Evolutionary conservation across 2,329 filamentous ascomycete species (phyloP), one percentile per base, ranked within the genome.

Genomic region (Epichloe hybrida): DNA sequence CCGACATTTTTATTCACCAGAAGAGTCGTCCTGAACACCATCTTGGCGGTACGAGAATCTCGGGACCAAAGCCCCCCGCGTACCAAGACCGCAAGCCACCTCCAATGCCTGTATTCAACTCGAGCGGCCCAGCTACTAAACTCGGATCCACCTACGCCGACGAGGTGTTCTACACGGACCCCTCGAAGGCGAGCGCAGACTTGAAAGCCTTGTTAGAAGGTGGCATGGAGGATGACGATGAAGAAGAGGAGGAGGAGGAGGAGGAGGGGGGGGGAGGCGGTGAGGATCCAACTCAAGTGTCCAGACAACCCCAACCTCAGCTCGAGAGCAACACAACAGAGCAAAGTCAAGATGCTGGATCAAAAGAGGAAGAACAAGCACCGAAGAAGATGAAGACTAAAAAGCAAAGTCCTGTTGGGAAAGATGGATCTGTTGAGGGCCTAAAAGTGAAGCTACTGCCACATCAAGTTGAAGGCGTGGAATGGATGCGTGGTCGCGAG

Each of bases 401-500:
- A n/a, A 54, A 36, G 15, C 23, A 40, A 12, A 48, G 45, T 15
- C 45, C 20, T n/a, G 63, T 53, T 57, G 65, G 49, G 49, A 72
- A 76, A 13, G 76, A 78, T 44, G 75, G 76, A 2, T 69, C 66
- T 0, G 54, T 96, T 0, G 83, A 89, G 50, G 93, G 91, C 1
- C 76, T 98, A 54, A 86, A 84, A 51, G 88, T 97, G 53, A 90
- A 86, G 61, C 75, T 98, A 2, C 75, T 98, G 0, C 91, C 90
- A 4, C 93, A 98, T 68, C 93, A 98, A 67, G 81, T 96, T 13
- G 88, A 95, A 51, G 93, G 93, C 59, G 84, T 97, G 1, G 80
- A 84, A 51, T 98, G 93, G 91, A 95, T 98, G 88, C 84, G 79
- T 51, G 86, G 90, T 53, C 88, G 94, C 60, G 93, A 98, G 68